These are phyloP conservation scores for Neofusicoccum ribis DNA, from an alignment of 2,329 filamentous ascomycete species.

Conservation along the genomic window DNA sequence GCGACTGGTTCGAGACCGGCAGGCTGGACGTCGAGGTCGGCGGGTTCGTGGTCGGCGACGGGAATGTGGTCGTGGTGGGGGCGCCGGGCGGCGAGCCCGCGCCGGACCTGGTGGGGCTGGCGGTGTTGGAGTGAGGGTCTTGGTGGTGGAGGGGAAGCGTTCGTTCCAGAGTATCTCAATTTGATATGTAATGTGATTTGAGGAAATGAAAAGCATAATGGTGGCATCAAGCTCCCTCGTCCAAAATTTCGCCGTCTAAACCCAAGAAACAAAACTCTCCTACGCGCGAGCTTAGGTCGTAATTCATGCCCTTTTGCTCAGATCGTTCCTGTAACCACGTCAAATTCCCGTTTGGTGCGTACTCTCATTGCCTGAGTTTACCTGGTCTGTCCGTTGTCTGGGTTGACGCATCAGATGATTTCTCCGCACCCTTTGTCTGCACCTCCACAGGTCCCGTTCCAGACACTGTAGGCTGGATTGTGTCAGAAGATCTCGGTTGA, in stretches of 20 bases:
- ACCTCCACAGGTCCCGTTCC: neutral
- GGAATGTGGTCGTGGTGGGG: constrained; percentile 28
- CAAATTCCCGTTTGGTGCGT: no score
- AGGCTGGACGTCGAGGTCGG: constrained; percentile 29
- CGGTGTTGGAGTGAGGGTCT: neutral
- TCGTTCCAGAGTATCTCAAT: no score
- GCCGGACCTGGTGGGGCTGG: constrained; percentile 34
- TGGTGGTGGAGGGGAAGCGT: neutral
- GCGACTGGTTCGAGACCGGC: constrained; percentile 37
- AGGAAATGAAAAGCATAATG: no score
- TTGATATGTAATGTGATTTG: no score
- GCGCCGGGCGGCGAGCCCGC: constrained; percentile 24
- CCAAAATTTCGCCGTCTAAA: no score
- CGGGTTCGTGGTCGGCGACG: constrained; percentile 28
- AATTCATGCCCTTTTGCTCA: no score
- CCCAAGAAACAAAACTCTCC: no score
- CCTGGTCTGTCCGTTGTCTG: neutral
- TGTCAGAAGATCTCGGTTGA: neutral
- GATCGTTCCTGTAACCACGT: no score
- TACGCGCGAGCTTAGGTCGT: no score
- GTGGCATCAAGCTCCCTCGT: no score
- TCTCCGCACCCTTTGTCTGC: neutral
- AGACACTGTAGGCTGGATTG: neutral
- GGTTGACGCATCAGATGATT: neutral
- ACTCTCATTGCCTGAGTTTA: no score